Conservation (phyloP, 2,329 filamentous ascomycete species). For the Arachnomyces sp. region DNA sequence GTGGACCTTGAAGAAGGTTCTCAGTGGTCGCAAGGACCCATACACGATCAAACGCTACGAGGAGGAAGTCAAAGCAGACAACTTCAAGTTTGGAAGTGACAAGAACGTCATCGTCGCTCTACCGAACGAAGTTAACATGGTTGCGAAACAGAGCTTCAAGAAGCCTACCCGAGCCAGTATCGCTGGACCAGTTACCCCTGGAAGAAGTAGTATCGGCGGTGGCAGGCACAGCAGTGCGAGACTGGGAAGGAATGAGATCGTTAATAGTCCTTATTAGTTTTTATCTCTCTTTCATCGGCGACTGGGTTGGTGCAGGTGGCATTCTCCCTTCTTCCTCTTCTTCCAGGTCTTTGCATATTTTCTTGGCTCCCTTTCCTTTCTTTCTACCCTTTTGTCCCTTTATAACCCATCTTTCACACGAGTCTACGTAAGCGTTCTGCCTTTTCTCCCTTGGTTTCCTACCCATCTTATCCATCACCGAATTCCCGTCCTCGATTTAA, state of each 20-base stretch:
- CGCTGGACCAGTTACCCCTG: constrained; percentile 48
- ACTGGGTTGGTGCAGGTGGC: no score
- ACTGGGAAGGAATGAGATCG: constrained; percentile 72
- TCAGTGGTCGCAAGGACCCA: constrained; percentile 70
- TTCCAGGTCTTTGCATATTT: no score
- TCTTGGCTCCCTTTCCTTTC: neutral
- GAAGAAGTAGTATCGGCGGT: constrained; percentile 33
- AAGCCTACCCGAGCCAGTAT: constrained; percentile 91
- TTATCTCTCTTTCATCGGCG: neutral
- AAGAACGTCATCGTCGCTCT: constrained; percentile 97
- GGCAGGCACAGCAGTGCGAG: constrained; percentile 43
- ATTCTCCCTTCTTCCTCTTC: constrained; percentile 4
- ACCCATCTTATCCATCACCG: constrained; percentile 4
- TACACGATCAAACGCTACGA: constrained; percentile 96
- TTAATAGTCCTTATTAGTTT: constrained; percentile 58
- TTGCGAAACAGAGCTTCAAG: constrained; percentile 75
- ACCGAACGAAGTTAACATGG: constrained; percentile 97
- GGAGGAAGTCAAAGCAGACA: constrained; percentile 94
- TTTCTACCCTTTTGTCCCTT: neutral
- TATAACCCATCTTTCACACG: constrained; percentile 6
- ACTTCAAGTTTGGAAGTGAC: constrained; percentile 94
- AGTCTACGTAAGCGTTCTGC: constrained; percentile 1
- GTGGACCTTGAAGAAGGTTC: constrained; percentile 87
- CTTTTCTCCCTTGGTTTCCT: constrained; percentile 12
- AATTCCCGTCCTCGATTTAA: constrained; percentile 23